phyloP scores from a whole-genome alignment of 805 yeast species.

The Hanseniaspora lachancei region DNA sequence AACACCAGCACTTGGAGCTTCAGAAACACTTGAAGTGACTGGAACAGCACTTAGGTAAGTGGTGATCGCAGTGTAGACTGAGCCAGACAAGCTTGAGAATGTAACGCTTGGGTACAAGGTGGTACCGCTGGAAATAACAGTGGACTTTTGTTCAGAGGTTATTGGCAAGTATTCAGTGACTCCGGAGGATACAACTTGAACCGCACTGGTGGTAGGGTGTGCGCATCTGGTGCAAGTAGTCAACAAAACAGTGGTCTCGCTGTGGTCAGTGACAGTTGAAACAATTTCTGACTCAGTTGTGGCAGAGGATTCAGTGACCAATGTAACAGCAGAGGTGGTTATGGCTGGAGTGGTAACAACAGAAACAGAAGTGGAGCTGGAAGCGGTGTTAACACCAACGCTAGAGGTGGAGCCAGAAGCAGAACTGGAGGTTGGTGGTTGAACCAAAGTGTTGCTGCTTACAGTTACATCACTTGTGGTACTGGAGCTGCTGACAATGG shows the following conservation, averaged over 20 bases:
- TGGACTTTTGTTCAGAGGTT: conserved; percentile 1
- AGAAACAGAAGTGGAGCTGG: not conserved
- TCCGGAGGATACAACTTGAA: conserved; percentile 7
- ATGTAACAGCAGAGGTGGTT: not conserved
- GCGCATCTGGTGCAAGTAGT: conserved; percentile 12
- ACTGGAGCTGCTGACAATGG: conserved; percentile 2
- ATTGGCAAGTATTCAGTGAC: conserved; percentile 8
- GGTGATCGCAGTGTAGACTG: conserved; percentile 15
- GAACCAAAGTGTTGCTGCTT: conserved; percentile 11
- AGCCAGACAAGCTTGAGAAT: conserved; percentile 10
- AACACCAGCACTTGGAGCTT: not conserved
- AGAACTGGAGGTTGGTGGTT: not conserved
- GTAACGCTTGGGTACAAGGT: conserved; percentile 13
- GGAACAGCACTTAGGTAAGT: conserved; percentile 14
- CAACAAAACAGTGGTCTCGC: conserved; percentile 3
- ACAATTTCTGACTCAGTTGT: conserved; percentile 1
- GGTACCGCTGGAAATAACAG: conserved; percentile 11
- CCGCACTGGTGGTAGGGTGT: conserved; percentile 3
- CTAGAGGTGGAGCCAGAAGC: not conserved
- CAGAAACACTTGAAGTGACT: not conserved
- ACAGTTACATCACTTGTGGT: conserved; percentile 9
- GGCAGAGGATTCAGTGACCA: not conserved
- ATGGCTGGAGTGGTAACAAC: conserved; percentile 1
- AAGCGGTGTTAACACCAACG: not conserved
- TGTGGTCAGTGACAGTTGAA: conserved; percentile 4